Percentiles rank a stretch among this genome's conserved stretches.
These are phyloP conservation scores for Arthrobotrys pseudoclavata DNA, from an alignment of 2,329 filamentous ascomycete species.

Conservation along the genomic window DNA sequence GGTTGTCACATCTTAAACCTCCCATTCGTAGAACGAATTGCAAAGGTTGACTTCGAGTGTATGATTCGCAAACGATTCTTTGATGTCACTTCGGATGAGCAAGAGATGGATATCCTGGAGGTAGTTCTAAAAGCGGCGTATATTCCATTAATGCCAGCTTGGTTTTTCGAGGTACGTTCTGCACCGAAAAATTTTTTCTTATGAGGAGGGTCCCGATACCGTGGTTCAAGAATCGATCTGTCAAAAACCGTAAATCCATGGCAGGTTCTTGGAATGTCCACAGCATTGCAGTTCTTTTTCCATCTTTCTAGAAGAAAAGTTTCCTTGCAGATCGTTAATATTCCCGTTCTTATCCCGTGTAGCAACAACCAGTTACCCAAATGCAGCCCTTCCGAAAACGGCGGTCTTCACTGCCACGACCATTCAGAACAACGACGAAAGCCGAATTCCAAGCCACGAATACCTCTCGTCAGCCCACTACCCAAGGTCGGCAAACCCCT, in stretches of 20 bases:
- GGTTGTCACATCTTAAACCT: conserved; percentile 58
- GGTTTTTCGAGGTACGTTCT: conserved; percentile 57
- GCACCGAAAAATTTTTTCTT: background rate
- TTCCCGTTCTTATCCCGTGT: conserved; percentile 9
- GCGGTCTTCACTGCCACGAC: conserved; percentile 31
- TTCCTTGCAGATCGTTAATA: conserved; percentile 15
- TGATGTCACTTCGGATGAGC: conserved; percentile 27
- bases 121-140: conserved; percentile 47
- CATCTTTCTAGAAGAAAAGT: background rate
- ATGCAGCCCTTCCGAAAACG: conserved; percentile 42
- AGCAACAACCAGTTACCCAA: conserved; percentile 58
- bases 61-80: conserved; percentile 58
- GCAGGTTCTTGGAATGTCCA: conserved; percentile 13
- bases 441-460: conserved; percentile 23
- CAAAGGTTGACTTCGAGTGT: conserved; percentile 57
- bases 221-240: conserved; percentile 31
- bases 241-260: background rate
- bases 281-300: background rate
- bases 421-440: conserved; percentile 36
- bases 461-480: conserved; percentile 1
- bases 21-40: conserved; percentile 56
- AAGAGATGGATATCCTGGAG: conserved; percentile 37
- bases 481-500: conserved; percentile 17
- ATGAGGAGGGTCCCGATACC: conserved; percentile 35
- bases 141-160: conserved; percentile 57